These are phyloP conservation scores for Tothia fuscella DNA, from an alignment of 2,329 filamentous ascomycete genomes.

Conservation along the genomic window DNA sequence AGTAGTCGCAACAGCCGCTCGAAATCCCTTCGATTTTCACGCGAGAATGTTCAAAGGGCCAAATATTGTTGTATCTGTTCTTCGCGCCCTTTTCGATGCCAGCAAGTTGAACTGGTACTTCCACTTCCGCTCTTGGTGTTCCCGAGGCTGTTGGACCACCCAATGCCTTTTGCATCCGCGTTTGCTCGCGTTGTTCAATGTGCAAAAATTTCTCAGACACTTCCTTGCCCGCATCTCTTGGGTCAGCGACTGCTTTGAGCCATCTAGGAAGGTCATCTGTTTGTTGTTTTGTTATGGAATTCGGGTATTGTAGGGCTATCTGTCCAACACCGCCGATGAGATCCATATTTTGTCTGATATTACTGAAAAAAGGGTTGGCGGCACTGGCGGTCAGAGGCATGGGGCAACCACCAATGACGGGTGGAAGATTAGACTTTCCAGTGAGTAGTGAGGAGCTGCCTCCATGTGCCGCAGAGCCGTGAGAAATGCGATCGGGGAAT, in stretches of 20 bases:
- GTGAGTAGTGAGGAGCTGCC: not conserved
- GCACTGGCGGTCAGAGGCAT: slow-evolving; percentile 59
- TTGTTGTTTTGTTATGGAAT: slow-evolving; percentile 34
- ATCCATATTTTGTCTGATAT: slow-evolving; percentile 95
- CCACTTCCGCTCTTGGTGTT: slow-evolving; percentile 27
- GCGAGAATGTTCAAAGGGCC: slow-evolving; percentile 87
- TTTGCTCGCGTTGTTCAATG: slow-evolving; percentile 76
- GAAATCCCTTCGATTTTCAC: slow-evolving; percentile 63
- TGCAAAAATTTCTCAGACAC: slow-evolving; percentile 74
- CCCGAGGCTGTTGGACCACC: slow-evolving; percentile 48
- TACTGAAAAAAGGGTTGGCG: slow-evolving; percentile 84
- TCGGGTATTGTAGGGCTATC: slow-evolving; percentile 48
- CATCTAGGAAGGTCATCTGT: slow-evolving; percentile 56
- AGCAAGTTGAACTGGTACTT: slow-evolving; percentile 57
- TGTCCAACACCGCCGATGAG: slow-evolving; percentile 87
- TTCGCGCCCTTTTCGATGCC: slow-evolving; percentile 91
- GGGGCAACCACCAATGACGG: slow-evolving; percentile 77
- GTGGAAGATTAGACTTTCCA: slow-evolving; percentile 17
- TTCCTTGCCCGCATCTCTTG: slow-evolving; percentile 60
- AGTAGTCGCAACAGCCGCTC: slow-evolving; percentile 70
- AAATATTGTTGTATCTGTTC: slow-evolving; percentile 96
- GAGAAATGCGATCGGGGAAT: slow-evolving; percentile 48
- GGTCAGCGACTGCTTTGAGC: slow-evolving; percentile 58
- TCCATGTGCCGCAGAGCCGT: slow-evolving; percentile 15
- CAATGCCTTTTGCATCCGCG: slow-evolving; percentile 79